Conservation (phyloP, 2,329 filamentous ascomycete genomes). For the Epichloe scottii region DNA sequence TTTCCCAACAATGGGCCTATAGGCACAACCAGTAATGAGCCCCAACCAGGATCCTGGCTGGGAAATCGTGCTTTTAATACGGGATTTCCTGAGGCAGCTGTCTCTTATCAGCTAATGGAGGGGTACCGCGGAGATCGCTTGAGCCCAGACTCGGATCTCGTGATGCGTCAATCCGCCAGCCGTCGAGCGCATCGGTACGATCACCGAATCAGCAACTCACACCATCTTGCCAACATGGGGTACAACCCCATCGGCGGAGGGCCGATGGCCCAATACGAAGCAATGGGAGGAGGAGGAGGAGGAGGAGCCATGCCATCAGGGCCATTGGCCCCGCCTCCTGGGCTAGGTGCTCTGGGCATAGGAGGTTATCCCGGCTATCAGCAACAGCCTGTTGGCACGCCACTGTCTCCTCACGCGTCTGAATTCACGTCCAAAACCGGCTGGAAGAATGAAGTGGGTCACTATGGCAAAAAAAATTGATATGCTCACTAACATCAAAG, state of each 20-base stretch:
- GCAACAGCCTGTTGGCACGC: conserved; percentile 47
- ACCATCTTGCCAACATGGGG: conserved; percentile 19
- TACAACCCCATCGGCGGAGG: conserved; percentile 20
- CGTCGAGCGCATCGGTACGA: conserved; percentile 38
- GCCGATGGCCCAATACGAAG: conserved; percentile 22
- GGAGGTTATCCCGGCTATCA: conserved; percentile 36
- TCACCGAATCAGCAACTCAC: conserved; percentile 25
- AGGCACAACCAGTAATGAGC: conserved; percentile 20
- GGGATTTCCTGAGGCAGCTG: conserved; percentile 27
- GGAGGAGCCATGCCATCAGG: conserved; percentile 20
- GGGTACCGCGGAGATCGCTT: conserved; percentile 33
- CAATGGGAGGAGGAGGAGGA: conserved; percentile 21
- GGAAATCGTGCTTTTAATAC: conserved; percentile 27
- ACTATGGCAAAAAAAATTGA: not conserved
- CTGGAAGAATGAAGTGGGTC: conserved; percentile 45
- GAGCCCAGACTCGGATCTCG: conserved; percentile 35
- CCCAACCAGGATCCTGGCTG: conserved; percentile 31
- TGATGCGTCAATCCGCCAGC: conserved; percentile 27
- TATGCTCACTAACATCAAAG: conserved; percentile 7
- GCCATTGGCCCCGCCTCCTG: conserved; percentile 21
- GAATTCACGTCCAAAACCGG: conserved; percentile 52
- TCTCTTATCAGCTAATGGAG: conserved; percentile 25
- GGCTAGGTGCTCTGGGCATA: conserved; percentile 26
- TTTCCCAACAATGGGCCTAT: conserved; percentile 24
- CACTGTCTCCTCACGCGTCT: conserved; percentile 59